These are phyloP conservation scores for Cystofilobasidium bisporidii DNA, from an alignment of 768 basidiomycete species.

Conservation along the genomic window DNA sequence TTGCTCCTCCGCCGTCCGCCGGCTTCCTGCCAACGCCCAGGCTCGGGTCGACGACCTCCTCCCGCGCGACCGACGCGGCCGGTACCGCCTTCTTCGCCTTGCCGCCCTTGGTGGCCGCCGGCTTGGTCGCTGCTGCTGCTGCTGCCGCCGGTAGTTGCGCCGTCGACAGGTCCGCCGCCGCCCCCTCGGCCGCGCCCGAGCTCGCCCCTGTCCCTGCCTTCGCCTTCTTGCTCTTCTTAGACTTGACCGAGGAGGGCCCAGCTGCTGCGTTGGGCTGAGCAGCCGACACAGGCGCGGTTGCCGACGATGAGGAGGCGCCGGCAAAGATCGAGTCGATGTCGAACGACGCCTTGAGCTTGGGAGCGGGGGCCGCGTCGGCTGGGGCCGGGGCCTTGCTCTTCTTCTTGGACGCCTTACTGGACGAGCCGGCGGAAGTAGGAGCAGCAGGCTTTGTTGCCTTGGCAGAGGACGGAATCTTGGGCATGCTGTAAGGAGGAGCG, in stretches of 20 bases:
- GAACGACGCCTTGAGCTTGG: constrained; percentile 1
- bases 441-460: neutral
- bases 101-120: neutral
- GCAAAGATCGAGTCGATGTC: constrained; percentile 24
- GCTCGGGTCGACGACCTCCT: constrained; percentile 28
- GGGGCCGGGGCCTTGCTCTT: neutral
- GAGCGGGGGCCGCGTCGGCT: neutral
- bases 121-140: neutral
- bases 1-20: constrained; percentile 25
- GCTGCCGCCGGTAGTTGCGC: too few relatives aligned
- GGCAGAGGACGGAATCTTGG: neutral
- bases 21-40: constrained; percentile 9
- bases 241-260: neutral
- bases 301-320: neutral
- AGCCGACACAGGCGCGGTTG: neutral
- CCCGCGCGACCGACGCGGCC: constrained; percentile 8
- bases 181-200: too few relatives aligned
- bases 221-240: constrained; percentile 31
- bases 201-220: neutral
- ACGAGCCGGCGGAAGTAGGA: neutral
- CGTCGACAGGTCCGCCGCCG: too few relatives aligned
- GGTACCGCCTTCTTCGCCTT: constrained; percentile 30
- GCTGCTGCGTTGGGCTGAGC: neutral
- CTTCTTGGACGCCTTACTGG: neutral
- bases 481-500: neutral